A percentile compares a stretch with the other conserved stretches of the same genome.
Evolutionary conservation across 495 filamentous ascomycete species (phyloP).

Genomic region (Podospora pseudopauciseta): DNA sequence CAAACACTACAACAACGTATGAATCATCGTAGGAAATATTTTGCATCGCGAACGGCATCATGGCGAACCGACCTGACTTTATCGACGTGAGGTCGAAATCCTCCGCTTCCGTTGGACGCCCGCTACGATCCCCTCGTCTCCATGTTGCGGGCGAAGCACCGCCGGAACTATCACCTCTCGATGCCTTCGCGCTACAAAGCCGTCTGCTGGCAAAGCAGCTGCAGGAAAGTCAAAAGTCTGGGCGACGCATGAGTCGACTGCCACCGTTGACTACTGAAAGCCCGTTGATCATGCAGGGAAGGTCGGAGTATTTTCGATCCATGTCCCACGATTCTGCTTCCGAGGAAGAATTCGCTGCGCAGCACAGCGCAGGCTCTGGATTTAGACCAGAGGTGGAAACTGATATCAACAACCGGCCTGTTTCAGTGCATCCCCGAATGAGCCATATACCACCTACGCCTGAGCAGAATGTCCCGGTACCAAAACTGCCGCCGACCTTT

Average conservation of each 20-base stretch:
- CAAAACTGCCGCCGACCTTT: slow-evolving; percentile 31
- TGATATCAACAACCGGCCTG: slow-evolving; percentile 52
- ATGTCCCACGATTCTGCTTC: slow-evolving; percentile 45
- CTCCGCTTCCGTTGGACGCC: slow-evolving; percentile 53
- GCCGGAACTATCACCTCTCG: slow-evolving; percentile 87
- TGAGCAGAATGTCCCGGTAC: slow-evolving; percentile 46
- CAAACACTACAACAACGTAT: background rate
- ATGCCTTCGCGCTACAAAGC: slow-evolving; percentile 88
- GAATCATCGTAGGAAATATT: background rate
- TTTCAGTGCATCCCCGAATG: slow-evolving; percentile 70
- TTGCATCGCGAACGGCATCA: slow-evolving; percentile 26
- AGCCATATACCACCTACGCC: slow-evolving; percentile 58
- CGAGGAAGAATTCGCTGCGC: slow-evolving; percentile 32
- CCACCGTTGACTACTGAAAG: slow-evolving; percentile 78
- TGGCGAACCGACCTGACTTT: slow-evolving; percentile 56
- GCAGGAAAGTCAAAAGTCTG: slow-evolving; percentile 66
- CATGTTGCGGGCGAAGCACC: slow-evolving; percentile 84
- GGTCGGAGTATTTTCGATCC: slow-evolving; percentile 72
- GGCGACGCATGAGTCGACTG: slow-evolving; percentile 75
- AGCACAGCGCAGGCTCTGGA: slow-evolving; percentile 39
- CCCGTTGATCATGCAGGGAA: slow-evolving; percentile 58
- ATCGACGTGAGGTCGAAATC: slow-evolving; percentile 63
- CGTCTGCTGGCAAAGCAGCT: slow-evolving; percentile 82
- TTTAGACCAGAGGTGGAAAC: slow-evolving; percentile 58
- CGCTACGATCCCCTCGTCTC: slow-evolving; percentile 64